Evolutionary conservation across 2,329 filamentous ascomycete genomes (phyloP), one percentile per base, ranked within the genome.

Genomic region (Salinomyces thailandicus): DNA sequence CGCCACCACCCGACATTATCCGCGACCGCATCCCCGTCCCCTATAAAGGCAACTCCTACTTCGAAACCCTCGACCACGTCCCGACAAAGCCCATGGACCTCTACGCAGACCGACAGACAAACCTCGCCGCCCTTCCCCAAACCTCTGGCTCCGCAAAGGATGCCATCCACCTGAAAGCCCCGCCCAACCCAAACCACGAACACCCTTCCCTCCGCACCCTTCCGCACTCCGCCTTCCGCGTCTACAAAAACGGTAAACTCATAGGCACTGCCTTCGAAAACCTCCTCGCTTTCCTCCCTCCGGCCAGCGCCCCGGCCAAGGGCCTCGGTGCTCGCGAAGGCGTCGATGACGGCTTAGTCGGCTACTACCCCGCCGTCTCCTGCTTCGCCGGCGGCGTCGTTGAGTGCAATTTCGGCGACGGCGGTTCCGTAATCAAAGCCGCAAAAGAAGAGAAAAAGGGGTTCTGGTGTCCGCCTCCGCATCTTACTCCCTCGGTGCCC

Each of bases 11-110:
- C 12, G 91, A 96, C 58, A 82, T 96, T 44, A 84, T 98, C 41
- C 85, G 93, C 44, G 93, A 98, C 60, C 83, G 91, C 33, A 85
- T 95, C 30, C 87, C 91, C 1, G 93, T 96, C 47, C 79, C 87
- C 7, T 93, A 93, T 67, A 95, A 94, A 61, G 78, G 81, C 28
- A 85, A 93, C 58, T 81, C 87, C 36, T 94, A 93, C 64, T 95
- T 94, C 60, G 89, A 96, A 62, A 81, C 85, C 55, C 82, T 86
- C 46, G 86, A 93, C 55, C 93, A 93, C 58, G 83, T 89, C 49
- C 71, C 84, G 0, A 81, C 81, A 8, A 93, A 93, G 57, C 81
- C 93, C 47, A 76, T 96, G 27, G 87, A 95, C 51, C 83, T 60
- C 9, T 71, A 71, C 46, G 59, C 63, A 26, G 67, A 70, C 46